phyloP scores from a whole-genome alignment of 495 filamentous ascomycete species.

The Neurospora sp. region DNA sequence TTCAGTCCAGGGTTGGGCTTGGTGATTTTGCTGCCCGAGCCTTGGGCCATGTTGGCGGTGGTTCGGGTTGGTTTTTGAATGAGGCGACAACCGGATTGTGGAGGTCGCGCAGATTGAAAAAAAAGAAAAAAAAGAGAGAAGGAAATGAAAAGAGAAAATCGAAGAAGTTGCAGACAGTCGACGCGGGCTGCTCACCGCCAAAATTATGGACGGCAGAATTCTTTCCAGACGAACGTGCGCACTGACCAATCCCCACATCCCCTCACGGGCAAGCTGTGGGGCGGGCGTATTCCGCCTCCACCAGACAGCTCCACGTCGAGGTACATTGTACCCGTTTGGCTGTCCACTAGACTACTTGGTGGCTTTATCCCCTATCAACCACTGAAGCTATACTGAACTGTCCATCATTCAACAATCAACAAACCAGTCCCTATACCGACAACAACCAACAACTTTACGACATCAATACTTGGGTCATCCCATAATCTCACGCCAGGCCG shows the following conservation, averaged over 20 bases:
- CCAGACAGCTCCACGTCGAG: not conserved
- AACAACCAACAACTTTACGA: not conserved
- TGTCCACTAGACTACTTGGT: not conserved
- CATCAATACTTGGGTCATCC: not conserved
- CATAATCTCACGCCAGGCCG: not conserved
- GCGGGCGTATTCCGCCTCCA: not conserved
- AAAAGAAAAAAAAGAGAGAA: not conserved
- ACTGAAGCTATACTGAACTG: not conserved
- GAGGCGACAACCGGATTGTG: not conserved
- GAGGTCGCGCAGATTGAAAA: not conserved
- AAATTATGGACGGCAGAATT: not conserved
- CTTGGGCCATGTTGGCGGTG: conserved; percentile 32
- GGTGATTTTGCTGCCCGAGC: conserved; percentile 28
- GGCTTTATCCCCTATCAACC: not conserved
- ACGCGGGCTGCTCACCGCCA: not conserved
- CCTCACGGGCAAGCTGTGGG: not conserved
- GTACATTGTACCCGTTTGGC: not conserved
- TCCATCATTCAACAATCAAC: not conserved
- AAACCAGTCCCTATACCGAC: not conserved
- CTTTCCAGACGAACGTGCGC: not conserved
- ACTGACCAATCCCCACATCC: not conserved
- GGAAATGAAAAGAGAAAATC: not conserved
- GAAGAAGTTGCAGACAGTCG: not conserved
- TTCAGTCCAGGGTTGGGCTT: conserved; percentile 18
- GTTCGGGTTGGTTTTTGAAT: not conserved